A percentile compares a stretch with the other conserved stretches of the same genome.
Evolutionary conservation across 345 rosid species (phyloP).

Genomic region (Pistacia vera): DNA sequence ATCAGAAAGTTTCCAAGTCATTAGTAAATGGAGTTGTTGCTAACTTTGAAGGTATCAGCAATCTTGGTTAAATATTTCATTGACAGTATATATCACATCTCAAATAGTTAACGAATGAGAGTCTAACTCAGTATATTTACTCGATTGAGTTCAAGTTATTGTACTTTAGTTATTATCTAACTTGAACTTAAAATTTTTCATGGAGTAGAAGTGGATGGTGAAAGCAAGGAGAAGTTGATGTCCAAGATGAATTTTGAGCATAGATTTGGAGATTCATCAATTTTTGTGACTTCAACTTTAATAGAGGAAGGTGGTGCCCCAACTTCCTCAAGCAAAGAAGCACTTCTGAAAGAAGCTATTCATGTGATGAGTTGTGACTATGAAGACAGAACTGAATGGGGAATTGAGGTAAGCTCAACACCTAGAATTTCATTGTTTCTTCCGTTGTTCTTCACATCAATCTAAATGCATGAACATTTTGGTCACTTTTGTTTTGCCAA

Average conservation of each 20-base stretch:
- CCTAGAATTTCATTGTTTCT: background rate
- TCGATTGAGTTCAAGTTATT: too few species aligned
- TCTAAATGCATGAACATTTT: conserved; percentile 11
- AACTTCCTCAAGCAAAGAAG: conserved; percentile 95
- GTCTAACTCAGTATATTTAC: too few species aligned
- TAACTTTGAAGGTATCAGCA: conserved; percentile 54
- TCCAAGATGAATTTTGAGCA: conserved; percentile 90
- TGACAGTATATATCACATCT: background rate
- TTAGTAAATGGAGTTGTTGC: conserved; percentile 50
- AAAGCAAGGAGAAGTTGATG: conserved; percentile 76
- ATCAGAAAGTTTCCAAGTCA: conserved; percentile 43
- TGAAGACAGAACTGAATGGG: conserved; percentile 98
- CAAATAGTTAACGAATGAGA: too few species aligned
- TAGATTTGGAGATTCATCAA: conserved; percentile 87
- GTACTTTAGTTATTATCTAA: background rate
- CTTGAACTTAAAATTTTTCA: background rate
- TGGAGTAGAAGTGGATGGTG: conserved; percentile 50
- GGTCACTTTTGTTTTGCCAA: conserved; percentile 22
- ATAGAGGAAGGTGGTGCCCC: conserved; percentile 94
- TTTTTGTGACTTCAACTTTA: conserved; percentile 86
- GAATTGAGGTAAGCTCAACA: conserved; percentile 67
- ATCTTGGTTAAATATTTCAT: background rate
- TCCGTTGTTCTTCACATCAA: background rate
- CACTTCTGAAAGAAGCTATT: conserved; percentile 93
- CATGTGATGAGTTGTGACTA: conserved; percentile 96